Evolutionary conservation across 1,284 basidiomycete species (phyloP).

Genomic region (Ganoderma resinaceum): DNA sequence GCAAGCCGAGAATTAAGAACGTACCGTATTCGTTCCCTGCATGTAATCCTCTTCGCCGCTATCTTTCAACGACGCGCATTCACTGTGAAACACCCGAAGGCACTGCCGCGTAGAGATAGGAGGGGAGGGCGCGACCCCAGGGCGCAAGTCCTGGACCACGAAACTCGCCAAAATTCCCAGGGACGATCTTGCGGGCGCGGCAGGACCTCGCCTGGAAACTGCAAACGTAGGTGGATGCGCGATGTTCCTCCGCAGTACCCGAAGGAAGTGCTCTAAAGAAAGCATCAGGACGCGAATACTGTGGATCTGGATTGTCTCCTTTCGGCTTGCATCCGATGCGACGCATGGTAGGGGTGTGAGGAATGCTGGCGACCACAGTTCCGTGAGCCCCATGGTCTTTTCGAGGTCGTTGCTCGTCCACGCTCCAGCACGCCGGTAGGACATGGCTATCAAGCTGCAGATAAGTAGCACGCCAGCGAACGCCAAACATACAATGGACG

Average conservation of each 20-base stretch:
- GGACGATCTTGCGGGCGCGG: constrained; percentile 6
- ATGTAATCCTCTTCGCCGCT: background rate
- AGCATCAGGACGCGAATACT: background rate
- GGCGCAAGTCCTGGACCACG: background rate
- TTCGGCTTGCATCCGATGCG: background rate
- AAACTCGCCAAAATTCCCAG: background rate
- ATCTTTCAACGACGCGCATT: background rate
- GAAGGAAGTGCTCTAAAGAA: constrained; percentile 8
- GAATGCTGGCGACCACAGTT: background rate
- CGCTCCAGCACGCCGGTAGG: background rate
- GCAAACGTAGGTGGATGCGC: background rate
- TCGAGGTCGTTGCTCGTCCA: background rate
- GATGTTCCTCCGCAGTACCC: constrained; percentile 20
- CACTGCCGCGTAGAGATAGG: background rate
- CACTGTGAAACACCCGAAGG: background rate
- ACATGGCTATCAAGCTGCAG: background rate
- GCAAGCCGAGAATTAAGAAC: constrained; percentile 7
- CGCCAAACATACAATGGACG: background rate
- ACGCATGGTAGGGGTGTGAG: background rate
- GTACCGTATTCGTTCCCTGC: background rate
- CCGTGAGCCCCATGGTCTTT: background rate
- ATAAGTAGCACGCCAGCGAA: background rate
- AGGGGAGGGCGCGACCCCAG: background rate
- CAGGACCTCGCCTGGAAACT: background rate
- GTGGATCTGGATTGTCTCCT: background rate